Percentiles rank a stretch among this genome's conserved stretches.
phyloP scores from a whole-genome alignment of 306 rosid genomes.

The Cucurbita pepo region DNA sequence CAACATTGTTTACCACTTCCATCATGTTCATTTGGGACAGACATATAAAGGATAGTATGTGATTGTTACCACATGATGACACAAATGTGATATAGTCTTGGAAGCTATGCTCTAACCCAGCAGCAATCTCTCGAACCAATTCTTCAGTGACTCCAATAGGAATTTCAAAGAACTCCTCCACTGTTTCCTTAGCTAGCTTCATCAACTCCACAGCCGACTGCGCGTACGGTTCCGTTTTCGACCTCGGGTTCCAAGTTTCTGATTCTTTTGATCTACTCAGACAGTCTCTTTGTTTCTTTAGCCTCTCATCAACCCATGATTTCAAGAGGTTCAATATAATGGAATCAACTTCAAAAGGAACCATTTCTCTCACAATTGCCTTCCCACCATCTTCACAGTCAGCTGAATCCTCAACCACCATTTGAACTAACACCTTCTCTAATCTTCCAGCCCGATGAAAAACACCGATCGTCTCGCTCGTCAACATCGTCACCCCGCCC shows the following conservation, averaged over 20 bases:
- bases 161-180: slow-evolving; percentile 57
- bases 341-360: slow-evolving; percentile 75
- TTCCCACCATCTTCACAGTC: slow-evolving; percentile 64
- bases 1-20: not conserved
- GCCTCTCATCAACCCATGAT: slow-evolving; percentile 52
- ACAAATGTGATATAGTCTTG: slow-evolving; percentile 56
- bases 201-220: slow-evolving; percentile 58
- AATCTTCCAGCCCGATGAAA: slow-evolving; percentile 60
- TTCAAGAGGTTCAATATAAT: slow-evolving; percentile 49
- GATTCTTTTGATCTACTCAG: slow-evolving; percentile 52
- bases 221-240: slow-evolving; percentile 69
- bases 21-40: not conserved
- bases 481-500: slow-evolving; percentile 29
- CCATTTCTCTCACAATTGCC: slow-evolving; percentile 57
- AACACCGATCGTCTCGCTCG: slow-evolving; percentile 43
- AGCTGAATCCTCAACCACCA: slow-evolving; percentile 63
- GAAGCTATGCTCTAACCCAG: slow-evolving; percentile 47
- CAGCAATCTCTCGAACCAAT: slow-evolving; percentile 57
- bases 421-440: slow-evolving; percentile 70
- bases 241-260: slow-evolving; percentile 96
- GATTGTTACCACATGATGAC: slow-evolving; percentile 60
- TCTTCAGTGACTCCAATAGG: slow-evolving; percentile 70
- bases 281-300: slow-evolving; percentile 36
- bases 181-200: slow-evolving; percentile 31
- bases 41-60: not conserved